Conservation (phyloP, 805 yeast genomes). For the Hanseniaspora guilliermondii region DNA sequence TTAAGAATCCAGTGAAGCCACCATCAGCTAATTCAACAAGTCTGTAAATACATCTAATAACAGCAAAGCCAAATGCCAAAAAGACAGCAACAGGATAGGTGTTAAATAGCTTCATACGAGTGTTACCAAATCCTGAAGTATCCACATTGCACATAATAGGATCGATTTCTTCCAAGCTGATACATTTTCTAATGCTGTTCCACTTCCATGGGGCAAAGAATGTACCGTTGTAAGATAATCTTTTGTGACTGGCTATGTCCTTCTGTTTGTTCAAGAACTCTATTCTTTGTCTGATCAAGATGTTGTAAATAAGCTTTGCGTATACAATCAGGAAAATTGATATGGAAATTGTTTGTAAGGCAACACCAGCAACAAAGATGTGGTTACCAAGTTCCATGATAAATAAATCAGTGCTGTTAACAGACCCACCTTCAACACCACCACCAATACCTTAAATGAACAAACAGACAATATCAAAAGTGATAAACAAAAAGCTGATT, state of each 20-base stretch:
- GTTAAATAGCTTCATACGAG: constrained; percentile 10
- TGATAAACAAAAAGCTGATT: constrained; percentile 45
- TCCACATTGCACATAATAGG: constrained; percentile 23
- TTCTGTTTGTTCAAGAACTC: constrained; percentile 15
- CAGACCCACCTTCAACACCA: constrained; percentile 47
- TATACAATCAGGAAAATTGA: constrained; percentile 42
- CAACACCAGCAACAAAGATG: constrained; percentile 69
- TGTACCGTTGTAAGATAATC: not conserved
- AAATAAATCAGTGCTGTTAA: constrained; percentile 22
- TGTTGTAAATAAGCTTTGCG: constrained; percentile 34
- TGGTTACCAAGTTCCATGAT: constrained; percentile 4
- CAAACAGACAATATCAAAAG: constrained; percentile 52
- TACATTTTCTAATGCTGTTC: not conserved
- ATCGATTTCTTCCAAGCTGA: not conserved
- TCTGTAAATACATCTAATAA: constrained; percentile 60
- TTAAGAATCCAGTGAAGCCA: constrained; percentile 52
- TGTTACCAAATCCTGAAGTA: not conserved
- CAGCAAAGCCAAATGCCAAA: constrained; percentile 41
- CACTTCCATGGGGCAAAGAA: constrained; percentile 12
- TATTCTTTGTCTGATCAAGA: constrained; percentile 26
- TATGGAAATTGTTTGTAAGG: constrained; percentile 64
- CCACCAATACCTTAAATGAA: constrained; percentile 68
- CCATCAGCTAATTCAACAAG: constrained; percentile 61
- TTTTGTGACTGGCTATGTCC: constrained; percentile 6
- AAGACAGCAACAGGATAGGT: constrained; percentile 36